Evolutionary conservation across 306 rosid species (phyloP).

Genomic region (Senna siamea): DNA sequence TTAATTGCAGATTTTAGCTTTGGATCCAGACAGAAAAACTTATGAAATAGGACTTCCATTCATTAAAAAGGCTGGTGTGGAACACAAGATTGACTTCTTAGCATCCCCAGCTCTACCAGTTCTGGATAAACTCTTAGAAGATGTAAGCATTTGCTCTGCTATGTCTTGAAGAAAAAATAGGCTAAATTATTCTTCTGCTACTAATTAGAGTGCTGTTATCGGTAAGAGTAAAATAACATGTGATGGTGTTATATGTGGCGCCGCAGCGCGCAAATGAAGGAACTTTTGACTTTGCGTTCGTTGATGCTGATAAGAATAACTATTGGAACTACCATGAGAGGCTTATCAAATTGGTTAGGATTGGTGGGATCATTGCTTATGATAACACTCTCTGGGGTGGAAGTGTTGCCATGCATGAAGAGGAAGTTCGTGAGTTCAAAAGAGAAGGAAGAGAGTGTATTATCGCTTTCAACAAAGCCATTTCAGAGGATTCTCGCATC

Average conservation of each 20-base stretch:
- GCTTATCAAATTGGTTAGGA: constrained; percentile 47
- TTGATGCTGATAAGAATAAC: constrained; percentile 59
- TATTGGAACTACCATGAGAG: constrained; percentile 55
- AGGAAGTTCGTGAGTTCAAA: constrained; percentile 35
- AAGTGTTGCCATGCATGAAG: constrained; percentile 46
- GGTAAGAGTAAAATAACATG: too few relatives aligned
- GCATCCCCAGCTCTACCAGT: constrained; percentile 61
- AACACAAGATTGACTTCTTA: constrained; percentile 64
- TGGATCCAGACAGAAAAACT: constrained; percentile 50
- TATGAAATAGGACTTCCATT: constrained; percentile 67
- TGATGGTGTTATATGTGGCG: not conserved
- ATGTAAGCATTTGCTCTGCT: too few relatives aligned
- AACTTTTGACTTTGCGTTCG: constrained; percentile 47
- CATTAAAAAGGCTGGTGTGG: constrained; percentile 64
- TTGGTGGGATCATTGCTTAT: constrained; percentile 53
- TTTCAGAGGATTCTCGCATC: constrained; percentile 42
- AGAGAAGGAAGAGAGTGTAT: constrained; percentile 9
- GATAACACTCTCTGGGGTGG: constrained; percentile 58
- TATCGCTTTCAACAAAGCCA: constrained; percentile 39
- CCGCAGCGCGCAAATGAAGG: constrained; percentile 44
- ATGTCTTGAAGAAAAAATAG: too few relatives aligned
- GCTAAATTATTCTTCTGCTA: too few relatives aligned
- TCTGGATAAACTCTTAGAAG: constrained; percentile 56
- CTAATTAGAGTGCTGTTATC: too few relatives aligned
- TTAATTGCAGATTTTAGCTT: constrained; percentile 64